These are phyloP conservation scores for Vicia villosa DNA, from an alignment of 306 rosid species.

Conservation along the genomic window DNA sequence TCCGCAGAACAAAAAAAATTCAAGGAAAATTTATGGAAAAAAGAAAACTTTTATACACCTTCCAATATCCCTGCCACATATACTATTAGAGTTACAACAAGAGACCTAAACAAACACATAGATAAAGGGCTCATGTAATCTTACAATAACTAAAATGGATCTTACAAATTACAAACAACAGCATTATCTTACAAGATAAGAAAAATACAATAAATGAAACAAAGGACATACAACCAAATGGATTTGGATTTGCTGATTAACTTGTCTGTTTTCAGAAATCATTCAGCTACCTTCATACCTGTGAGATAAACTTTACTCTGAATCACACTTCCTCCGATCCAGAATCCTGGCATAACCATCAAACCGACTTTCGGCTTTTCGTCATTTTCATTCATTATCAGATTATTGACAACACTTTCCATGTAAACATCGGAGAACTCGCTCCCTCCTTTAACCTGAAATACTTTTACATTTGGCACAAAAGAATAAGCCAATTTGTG, in stretches of 20 bases:
- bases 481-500: slow-evolving; percentile 85
- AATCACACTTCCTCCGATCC: slow-evolving; percentile 80
- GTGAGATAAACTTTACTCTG: slow-evolving; percentile 96
- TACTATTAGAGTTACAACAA: slow-evolving; percentile 26
- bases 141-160: slow-evolving; percentile 37
- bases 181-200: slow-evolving; percentile 42
- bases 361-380: slow-evolving; percentile 85
- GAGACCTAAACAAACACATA: slow-evolving; percentile 12
- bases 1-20: too few relatives aligned
- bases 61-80: slow-evolving; percentile 25
- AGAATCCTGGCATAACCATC: slow-evolving; percentile 98
- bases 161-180: slow-evolving; percentile 39
- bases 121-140: slow-evolving; percentile 20
- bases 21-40: neutral
- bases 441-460: slow-evolving; percentile 89
- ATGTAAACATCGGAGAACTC: slow-evolving; percentile 92
- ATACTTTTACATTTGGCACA: slow-evolving; percentile 81
- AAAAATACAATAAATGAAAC: slow-evolving; percentile 36
- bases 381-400: slow-evolving; percentile 69
- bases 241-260: slow-evolving; percentile 25
- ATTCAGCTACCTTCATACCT: slow-evolving; percentile 90
- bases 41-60: slow-evolving; percentile 8
- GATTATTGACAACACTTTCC: slow-evolving; percentile 91
- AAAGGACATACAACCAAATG: slow-evolving; percentile 35
- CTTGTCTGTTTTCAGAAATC: slow-evolving; percentile 26